Base-by-base conservation (phyloP, 768 basidiomycete genomes). In the Podaxis carcinomalis region DNA sequence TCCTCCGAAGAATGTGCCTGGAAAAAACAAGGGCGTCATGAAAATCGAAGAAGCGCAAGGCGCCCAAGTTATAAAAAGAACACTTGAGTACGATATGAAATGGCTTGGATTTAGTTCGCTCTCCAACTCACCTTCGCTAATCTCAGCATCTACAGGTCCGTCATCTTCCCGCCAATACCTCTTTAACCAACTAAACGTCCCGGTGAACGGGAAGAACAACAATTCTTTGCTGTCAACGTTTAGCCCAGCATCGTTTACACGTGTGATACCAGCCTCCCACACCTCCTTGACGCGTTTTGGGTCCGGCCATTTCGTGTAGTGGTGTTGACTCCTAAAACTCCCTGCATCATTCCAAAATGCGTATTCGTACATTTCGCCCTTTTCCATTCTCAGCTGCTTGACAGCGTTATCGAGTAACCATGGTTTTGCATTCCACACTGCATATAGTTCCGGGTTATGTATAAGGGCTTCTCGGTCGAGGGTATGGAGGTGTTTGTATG, bases 1-100 rank as follows among this genome's bases (percentile, higher is more conserved):
- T 9, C 83, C 83, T 7, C 85, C 84, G 59, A 85, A 85, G 67
- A 85, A 85, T 0, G 83, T 83, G n/a, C 82, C 84, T 84, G 54
- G 27, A 37, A 51, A 5, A 36, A n/a, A 1, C n/a, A n/a, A n/a
- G n/a, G n/a, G 14, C 6, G n/a, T 19, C 6, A n/a, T 44, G n/a
- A 44, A 44, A 19, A 44, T 16, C 16, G 6, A 44, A 42, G 40
- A 14, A 19, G 13, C 39, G 0, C 6, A 44, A 16, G 16, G 16
- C 42, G 42, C 42, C 6, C 42, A n/a, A 42, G 42, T 44, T 44
- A 44, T 44, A 44, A 44, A 44, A n/a, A 44, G 42, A 5, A 19
- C 42, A 44, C 46, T 13, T 13, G n/a, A 21, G 36, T 16, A n/a
- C 14, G 42, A 21, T 0, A 21, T 16, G 21, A 37, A 57, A 49